Evolutionary conservation across 2,329 filamentous ascomycete genomes (phyloP), one percentile per base, ranked within the genome.

Genomic region (Orbilia ellipsospora): DNA sequence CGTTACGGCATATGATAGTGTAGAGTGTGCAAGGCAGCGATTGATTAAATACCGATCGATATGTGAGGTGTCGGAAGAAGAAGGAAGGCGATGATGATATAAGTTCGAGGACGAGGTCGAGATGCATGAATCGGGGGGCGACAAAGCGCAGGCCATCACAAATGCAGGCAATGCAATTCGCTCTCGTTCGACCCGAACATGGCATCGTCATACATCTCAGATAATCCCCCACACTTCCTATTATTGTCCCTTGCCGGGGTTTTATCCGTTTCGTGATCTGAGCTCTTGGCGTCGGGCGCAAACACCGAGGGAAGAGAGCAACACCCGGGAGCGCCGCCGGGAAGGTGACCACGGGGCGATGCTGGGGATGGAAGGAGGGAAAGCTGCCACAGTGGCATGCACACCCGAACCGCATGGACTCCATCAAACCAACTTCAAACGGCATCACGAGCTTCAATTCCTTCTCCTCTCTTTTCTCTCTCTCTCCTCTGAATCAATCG

Each of bases 391-490:
- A 62, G 70, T 74, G 70, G 62, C 63, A 59, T 36, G 57, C 52
- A 55, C 31, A 23, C 20, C 28, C n/a, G 3, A 48, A 12, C 16
- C 31, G 23, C 44, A 52, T 16, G 31, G 20, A 26, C 45, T n/a
- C 23, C 10, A 8, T 7, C 26, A 61, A 57, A 8, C 2, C 26
- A 61, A 57, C 20, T 26, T 48, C 28, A n/a, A 51, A 18, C 42
- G 57, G 20, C 57, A 74, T 68, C 70, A 68, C 70, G 70, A 74
- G 70, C 63, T 51, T 74, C 70, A 23, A 55, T 57, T 40, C 36
- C 50, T 56, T 56, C 54, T 16, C 51, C 15, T 13, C 44, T 48
- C 44, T 48, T 31, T 20, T 70, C 44, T 45, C 64, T 54, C 28
- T 40, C 36, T 48, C 40, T 55, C 28, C 13, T 45, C 31, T 18